Evolutionary conservation across 305 asterid genomes (phyloP), one percentile per base, ranked within the genome.

Genomic region (Fraxinus greggii): DNA sequence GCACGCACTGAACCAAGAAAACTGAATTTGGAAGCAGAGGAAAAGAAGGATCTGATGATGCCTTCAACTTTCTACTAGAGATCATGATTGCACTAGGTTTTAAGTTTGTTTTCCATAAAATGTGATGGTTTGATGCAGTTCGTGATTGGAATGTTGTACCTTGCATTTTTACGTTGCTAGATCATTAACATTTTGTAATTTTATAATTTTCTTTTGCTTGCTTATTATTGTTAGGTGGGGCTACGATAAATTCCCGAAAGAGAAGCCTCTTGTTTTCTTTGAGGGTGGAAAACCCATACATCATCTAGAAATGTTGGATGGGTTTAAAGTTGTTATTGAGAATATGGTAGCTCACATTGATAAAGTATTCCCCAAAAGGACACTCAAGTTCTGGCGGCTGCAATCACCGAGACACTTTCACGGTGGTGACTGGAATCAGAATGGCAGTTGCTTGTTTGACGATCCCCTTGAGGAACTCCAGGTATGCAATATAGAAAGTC

Each of bases 341-440:
- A 87, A 93, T 61, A 94, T 93, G 94, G 91, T 91, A 75, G 89
- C 92, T 61, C 90, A 91, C 84, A 88, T 94, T 65, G 91, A 94
- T 78, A 89, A 89, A 83, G 82, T 26, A 73, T 90, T 94, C 83
- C 97, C 98, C 28, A 56, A 79, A 80, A 91, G 85, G 83, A 86
- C 83, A 28, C 87, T 92, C 75, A 94, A 93, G 80, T 92, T 94
- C 80, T 95, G 99, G 99, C 88, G 98, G 86, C 88, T 93, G 80
- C 99, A 95, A 82, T 95, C 98, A 17, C 99, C 99, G 40, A 90
- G 99, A 83, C 99, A 95, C 85, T 95, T 95, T 84, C 92, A 93
- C 13, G 98, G 98, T 48, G 99, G 99, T 15, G 97, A 95, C 1
- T 94, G 99, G 98, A 92, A 95, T 89, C 95, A 92, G 74, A 95